Evolutionary conservation across 1,139 yeast species (phyloP).

Genomic region (Lodderomyces jiufengensis): DNA sequence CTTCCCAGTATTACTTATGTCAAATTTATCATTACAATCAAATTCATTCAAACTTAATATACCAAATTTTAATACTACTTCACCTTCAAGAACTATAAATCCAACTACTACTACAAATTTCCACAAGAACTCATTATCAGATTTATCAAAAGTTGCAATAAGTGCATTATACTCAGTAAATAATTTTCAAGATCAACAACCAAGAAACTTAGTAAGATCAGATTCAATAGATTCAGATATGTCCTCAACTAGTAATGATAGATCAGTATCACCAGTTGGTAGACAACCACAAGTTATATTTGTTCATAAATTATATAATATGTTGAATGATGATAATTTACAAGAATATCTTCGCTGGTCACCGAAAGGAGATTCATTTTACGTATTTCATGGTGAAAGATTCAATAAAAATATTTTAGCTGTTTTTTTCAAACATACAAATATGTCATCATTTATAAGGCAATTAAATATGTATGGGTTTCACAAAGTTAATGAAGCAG

Average conservation of each 20-base stretch:
- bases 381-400: conserved; percentile 50
- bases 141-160: neutral
- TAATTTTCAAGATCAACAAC: neutral
- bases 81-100: too few species aligned
- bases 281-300: conserved; percentile 50
- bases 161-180: neutral
- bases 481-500: conserved; percentile 58
- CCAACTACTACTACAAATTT: too few species aligned
- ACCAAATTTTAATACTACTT: too few species aligned
- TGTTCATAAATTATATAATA: conserved; percentile 60
- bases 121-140: neutral
- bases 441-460: conserved; percentile 75
- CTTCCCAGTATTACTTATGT: too few species aligned
- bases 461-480: conserved; percentile 80
- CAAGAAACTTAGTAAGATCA: neutral
- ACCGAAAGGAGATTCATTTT: conserved; percentile 34
- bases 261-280: too few species aligned
- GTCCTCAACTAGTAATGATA: neutral
- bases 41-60: too few species aligned
- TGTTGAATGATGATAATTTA: conserved; percentile 54
- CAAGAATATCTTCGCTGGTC: conserved; percentile 48
- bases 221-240: neutral
- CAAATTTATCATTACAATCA: too few species aligned
- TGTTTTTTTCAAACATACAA: conserved; percentile 71
- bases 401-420: conserved; percentile 55